These are phyloP conservation scores for Fraxinus ornus DNA, from an alignment of 305 asterid genomes.

Conservation along the genomic window DNA sequence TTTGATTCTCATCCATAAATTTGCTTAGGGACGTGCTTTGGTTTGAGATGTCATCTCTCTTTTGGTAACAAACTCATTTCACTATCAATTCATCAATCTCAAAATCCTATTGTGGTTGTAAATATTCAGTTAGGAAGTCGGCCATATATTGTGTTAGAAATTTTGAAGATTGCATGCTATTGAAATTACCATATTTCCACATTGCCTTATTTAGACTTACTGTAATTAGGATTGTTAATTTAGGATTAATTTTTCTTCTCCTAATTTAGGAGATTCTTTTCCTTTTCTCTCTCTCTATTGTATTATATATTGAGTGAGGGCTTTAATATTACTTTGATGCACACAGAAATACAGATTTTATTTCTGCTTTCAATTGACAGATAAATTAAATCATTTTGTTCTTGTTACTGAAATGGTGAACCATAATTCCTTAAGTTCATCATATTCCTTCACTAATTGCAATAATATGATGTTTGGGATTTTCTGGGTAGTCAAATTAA, in stretches of 20 bases:
- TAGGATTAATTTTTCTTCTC: no score
- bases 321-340: no score
- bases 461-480: not conserved
- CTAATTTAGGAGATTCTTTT: no score
- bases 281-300: no score
- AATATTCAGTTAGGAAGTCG: not conserved
- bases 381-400: not conserved
- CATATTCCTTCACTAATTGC: not conserved
- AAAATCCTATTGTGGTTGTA: not conserved
- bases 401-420: not conserved
- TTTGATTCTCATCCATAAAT: not conserved
- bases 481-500: not conserved
- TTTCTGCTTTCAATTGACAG: not conserved
- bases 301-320: no score
- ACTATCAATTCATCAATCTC: not conserved
- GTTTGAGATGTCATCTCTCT: not conserved
- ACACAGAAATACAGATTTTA: no score
- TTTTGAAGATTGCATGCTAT: no score
- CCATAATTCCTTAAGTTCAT: not conserved
- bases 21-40: not conserved
- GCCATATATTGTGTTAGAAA: not conserved
- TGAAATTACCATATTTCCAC: no score
- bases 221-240: no score
- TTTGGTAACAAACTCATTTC: not conserved
- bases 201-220: no score